Evolutionary conservation across 257 asterid species (phyloP).

Genomic region (Jacaranda mimosifolia): DNA sequence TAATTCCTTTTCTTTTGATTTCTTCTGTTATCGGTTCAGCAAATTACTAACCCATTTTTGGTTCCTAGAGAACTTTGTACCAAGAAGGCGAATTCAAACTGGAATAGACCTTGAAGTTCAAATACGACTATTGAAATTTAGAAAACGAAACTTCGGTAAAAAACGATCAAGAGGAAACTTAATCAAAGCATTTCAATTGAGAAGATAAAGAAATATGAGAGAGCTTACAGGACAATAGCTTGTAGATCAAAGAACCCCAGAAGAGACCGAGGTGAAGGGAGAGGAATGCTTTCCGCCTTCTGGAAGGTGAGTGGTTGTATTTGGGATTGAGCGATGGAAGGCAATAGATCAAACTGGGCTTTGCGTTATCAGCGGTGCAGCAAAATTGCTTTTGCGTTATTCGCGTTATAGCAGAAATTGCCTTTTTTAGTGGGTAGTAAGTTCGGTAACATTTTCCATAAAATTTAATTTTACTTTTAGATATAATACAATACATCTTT

Average conservation of each 20-base stretch:
- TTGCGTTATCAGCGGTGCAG: no score
- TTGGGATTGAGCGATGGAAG: not conserved
- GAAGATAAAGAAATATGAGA: not conserved
- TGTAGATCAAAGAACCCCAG: constrained; percentile 16
- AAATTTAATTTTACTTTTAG: no score
- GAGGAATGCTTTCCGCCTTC: not conserved
- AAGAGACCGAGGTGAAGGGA: not conserved
- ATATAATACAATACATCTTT: no score
- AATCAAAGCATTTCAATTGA: not conserved
- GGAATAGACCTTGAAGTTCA: not conserved
- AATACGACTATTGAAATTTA: not conserved
- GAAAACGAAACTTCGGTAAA: not conserved
- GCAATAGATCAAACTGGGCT: constrained; percentile 4
- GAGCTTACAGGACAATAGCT: constrained; percentile 4
- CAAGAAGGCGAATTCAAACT: not conserved
- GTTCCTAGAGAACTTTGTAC: not conserved
- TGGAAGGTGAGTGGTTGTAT: not conserved
- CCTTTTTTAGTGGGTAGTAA: no score
- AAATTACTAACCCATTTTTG: no score
- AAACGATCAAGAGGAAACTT: not conserved
- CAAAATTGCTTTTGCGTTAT: no score
- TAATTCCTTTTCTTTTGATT: no score
- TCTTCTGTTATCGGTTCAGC: no score
- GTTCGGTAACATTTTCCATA: no score
- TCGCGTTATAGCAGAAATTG: no score